Conservation (phyloP, 805 yeast species). For the Zygosaccharomyces kombuchaensis region DNA sequence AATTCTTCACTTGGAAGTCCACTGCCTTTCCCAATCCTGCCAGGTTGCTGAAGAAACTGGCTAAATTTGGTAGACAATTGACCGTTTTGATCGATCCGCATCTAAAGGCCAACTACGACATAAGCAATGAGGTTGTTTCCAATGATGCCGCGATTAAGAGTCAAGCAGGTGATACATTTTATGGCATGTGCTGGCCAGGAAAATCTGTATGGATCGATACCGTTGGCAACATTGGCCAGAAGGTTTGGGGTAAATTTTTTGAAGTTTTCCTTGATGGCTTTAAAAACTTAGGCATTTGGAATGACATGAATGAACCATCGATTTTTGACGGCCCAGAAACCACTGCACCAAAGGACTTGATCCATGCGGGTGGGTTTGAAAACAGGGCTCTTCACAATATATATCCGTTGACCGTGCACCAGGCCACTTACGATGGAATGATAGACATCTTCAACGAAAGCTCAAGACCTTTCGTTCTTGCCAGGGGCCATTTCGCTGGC, state of each 20-base stretch:
- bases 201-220: slow-evolving; percentile 92
- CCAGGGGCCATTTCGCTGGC: slow-evolving; percentile 85
- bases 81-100: slow-evolving; percentile 92
- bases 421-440: slow-evolving; percentile 71
- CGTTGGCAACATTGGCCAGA: slow-evolving; percentile 55
- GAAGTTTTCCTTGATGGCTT: slow-evolving; percentile 46
- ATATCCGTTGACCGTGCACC: slow-evolving; percentile 75
- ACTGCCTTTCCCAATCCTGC: slow-evolving; percentile 71
- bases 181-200: slow-evolving; percentile 98
- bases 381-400: slow-evolving; percentile 88
- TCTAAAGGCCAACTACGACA: slow-evolving; percentile 63
- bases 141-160: slow-evolving; percentile 46
- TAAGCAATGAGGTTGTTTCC: slow-evolving; percentile 50
- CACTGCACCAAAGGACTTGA: slow-evolving; percentile 71
- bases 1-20: slow-evolving; percentile 88
- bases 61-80: slow-evolving; percentile 69
- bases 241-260: slow-evolving; percentile 57
- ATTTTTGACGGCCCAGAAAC: slow-evolving; percentile 95
- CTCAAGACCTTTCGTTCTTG: slow-evolving; percentile 79
- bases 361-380: slow-evolving; percentile 80
- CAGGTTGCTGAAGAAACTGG: slow-evolving; percentile 60
- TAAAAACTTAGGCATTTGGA: slow-evolving; percentile 81
- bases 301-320: slow-evolving; percentile 98
- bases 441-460: slow-evolving; percentile 43
- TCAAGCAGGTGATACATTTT: slow-evolving; percentile 46